These are phyloP conservation scores for Metschnikowia drakensbergensis DNA, from an alignment of 805 yeast species.

Conservation along the genomic window DNA sequence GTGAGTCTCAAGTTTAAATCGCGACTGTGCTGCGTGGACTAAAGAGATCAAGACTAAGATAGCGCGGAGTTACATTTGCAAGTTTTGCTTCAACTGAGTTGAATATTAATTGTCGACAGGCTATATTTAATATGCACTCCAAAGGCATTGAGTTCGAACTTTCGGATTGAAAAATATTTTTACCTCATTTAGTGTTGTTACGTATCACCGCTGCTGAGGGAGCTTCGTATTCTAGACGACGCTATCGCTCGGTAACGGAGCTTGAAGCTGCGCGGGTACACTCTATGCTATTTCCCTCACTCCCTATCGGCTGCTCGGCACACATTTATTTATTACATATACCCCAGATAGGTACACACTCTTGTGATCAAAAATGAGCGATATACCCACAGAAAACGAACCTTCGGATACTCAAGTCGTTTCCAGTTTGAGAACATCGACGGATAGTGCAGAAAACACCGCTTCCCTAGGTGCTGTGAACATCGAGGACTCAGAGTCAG, in stretches of 20 bases:
- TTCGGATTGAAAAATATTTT: too few species aligned
- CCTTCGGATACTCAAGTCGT: background rate
- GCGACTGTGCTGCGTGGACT: background rate
- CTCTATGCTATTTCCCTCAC: background rate
- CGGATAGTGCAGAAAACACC: background rate
- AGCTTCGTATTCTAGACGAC: too few species aligned
- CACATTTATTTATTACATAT: background rate
- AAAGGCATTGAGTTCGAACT: too few species aligned
- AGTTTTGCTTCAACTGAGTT: too few species aligned
- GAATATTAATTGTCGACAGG: too few species aligned
- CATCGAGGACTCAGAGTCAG: background rate
- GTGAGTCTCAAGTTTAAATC: background rate
- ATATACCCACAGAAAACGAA: background rate
- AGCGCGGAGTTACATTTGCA: background rate
- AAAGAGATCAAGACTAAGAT: too few species aligned
- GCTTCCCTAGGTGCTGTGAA: background rate
- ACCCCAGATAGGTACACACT: background rate
- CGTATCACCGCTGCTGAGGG: too few species aligned
- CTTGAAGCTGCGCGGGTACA: conserved; percentile 1
- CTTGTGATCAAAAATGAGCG: background rate
- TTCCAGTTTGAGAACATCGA: background rate
- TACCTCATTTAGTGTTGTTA: too few species aligned
- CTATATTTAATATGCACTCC: too few species aligned
- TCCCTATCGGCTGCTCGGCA: background rate
- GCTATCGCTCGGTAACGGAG: background rate